A percentile compares a stretch with the other conserved stretches of the same genome.
Conservation (phyloP, 768 basidiomycete genomes). For the Tremella mesenterica region DNA sequence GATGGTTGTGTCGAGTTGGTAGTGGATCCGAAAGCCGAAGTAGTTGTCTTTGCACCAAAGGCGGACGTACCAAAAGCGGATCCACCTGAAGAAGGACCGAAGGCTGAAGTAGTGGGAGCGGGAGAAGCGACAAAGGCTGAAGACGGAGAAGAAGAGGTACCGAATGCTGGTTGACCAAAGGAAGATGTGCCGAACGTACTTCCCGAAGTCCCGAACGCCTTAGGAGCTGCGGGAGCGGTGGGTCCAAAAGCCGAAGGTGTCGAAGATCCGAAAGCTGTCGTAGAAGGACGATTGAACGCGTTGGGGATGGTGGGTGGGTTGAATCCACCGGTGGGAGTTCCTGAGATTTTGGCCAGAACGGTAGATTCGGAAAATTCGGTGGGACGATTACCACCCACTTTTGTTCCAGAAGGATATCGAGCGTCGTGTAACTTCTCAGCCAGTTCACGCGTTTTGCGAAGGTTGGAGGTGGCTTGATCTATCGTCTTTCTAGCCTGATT, state of each 20-base stretch:
- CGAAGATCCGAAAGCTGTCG: slow-evolving; percentile 14
- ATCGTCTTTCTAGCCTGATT: slow-evolving; percentile 17
- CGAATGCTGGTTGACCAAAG: background rate
- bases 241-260: slow-evolving; percentile 9
- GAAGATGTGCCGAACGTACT: slow-evolving; percentile 7
- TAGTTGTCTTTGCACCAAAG: slow-evolving; percentile 7
- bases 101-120: background rate
- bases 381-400: slow-evolving; percentile 13
- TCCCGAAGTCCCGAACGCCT: slow-evolving; percentile 6
- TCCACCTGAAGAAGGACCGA: background rate
- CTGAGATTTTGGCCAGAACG: slow-evolving; percentile 8
- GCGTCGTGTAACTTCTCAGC: slow-evolving; percentile 34
- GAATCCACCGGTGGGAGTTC: slow-evolving; percentile 2
- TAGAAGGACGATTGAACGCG: background rate
- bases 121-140: background rate
- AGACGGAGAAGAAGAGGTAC: too few species aligned
- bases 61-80: slow-evolving; percentile 11
- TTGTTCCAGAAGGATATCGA: slow-evolving; percentile 11
- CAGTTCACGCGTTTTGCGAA: slow-evolving; percentile 14
- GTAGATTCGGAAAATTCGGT: slow-evolving; percentile 21
- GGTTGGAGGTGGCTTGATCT: slow-evolving; percentile 17
- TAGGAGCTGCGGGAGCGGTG: slow-evolving; percentile 3
- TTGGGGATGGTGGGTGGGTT: too few species aligned
- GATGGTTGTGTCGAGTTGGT: background rate
- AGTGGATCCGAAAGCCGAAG: slow-evolving; percentile 3